phyloP scores from a whole-genome alignment of 176 grass and related monocot genomes.

The Eragrostis curvula region DNA sequence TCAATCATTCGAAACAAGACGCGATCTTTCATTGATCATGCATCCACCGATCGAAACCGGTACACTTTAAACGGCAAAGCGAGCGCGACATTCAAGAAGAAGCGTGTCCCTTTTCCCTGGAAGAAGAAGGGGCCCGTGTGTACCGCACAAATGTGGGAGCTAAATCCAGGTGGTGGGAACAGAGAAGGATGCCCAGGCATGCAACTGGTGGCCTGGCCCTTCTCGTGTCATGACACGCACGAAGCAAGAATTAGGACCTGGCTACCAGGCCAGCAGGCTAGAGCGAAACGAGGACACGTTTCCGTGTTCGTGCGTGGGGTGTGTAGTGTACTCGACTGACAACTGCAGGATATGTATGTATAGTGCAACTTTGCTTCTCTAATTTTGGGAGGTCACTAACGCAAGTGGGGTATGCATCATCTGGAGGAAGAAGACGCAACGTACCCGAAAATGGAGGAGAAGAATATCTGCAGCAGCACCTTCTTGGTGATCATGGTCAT shows the following conservation, averaged over 20 bases:
- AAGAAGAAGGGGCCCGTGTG: conserved; percentile 12
- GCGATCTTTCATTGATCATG: neutral
- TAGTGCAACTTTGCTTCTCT: neutral
- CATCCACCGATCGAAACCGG: neutral
- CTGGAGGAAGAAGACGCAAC: neutral
- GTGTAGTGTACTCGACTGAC: neutral
- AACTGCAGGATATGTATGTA: neutral
- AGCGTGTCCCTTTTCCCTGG: conserved; percentile 36
- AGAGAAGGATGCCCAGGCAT: neutral
- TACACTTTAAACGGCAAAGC: neutral
- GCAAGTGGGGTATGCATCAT: neutral
- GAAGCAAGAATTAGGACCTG: neutral
- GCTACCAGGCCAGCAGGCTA: neutral
- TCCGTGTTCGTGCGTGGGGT: neutral
- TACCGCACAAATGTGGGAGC: conserved; percentile 28
- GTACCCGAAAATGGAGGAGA: conserved; percentile 87
- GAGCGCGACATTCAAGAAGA: conserved; percentile 7
- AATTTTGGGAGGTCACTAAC: neutral
- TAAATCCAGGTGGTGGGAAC: neutral
- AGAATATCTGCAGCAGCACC: conserved; percentile 68
- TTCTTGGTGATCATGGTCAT: conserved; percentile 53
- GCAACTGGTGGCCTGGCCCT: neutral
- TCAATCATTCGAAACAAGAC: neutral
- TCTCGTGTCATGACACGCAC: neutral
- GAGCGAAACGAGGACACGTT: neutral